Base-by-base conservation (phyloP, 495 filamentous ascomycete genomes). In the Haplographium delicatum region DNA sequence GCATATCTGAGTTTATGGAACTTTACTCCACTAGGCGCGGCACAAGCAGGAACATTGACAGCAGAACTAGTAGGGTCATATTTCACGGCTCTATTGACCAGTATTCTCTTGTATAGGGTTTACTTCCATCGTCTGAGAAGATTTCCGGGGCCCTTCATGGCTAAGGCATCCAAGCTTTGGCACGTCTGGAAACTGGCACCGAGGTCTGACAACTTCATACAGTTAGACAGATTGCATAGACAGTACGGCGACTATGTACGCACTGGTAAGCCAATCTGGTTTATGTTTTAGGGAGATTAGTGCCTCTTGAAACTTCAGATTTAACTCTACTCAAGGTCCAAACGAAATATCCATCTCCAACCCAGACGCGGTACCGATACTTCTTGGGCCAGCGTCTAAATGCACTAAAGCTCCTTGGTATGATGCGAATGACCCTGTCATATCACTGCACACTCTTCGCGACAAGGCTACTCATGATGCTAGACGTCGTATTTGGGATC, bases 401-500 rank as follows among this genome's bases (percentile, higher is more conserved):
- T 62, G 60, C 25, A 59, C 19, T 0, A 77, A 75, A 51, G 62
- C 65, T 1, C 56, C 63, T 0, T 74, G 67, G 66, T 78, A 79
- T 45, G 66, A 66, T 9, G 31, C 63, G 1, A 38, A 62, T 3
- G 39, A 58, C 0, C 68, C 67, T 0, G 48, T 63, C 0, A 47
- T 54, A 1, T 71, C 67, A 0, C 56, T 79, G 11, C 63, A 70
- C 10, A 66, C 59, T n/a, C 54, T 38, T 3, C 62, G 76, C 24
- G 61, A 71, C 27, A 61, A 58, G 3, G 43, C 40, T 13, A 41
- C 56, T 7, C 74, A 75, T 49, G 67, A 67, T 16, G 49, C 50
- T 4, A 51, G 70, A 10, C 55, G 72, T 15, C 64, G 63, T 16
- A 54, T 68, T 9, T 75, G 73, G 72, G 65, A 67, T 35, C 62